These are phyloP conservation scores for Calonectria naviculata DNA, from an alignment of 2,329 filamentous ascomycete species.

Conservation along the genomic window DNA sequence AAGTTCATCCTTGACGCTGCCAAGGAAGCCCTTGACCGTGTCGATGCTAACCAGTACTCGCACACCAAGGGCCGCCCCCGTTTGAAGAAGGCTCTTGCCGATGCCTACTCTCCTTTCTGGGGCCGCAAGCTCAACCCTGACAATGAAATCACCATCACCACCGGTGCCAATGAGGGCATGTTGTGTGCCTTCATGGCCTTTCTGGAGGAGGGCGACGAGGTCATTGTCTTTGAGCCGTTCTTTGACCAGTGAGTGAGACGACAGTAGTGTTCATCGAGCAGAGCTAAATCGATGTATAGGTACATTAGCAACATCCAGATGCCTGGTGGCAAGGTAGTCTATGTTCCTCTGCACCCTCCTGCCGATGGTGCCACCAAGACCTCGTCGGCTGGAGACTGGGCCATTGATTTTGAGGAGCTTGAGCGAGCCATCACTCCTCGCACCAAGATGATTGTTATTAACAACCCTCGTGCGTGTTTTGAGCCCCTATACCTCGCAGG, in stretches of 20 bases:
- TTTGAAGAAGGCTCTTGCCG: slow-evolving; percentile 90
- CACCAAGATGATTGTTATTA: slow-evolving; percentile 97
- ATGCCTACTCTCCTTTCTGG: slow-evolving; percentile 92
- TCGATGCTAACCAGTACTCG: slow-evolving; percentile 99
- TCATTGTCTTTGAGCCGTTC: slow-evolving; percentile 98
- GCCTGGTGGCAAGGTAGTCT: slow-evolving; percentile 94
- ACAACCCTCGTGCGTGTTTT: slow-evolving; percentile 68
- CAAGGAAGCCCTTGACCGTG: slow-evolving; percentile 86
- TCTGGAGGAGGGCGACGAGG: slow-evolving; percentile 92
- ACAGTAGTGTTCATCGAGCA: background rate
- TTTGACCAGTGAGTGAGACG: slow-evolving; percentile 80
- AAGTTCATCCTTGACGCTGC: slow-evolving; percentile 91
- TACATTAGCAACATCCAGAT: slow-evolving; percentile 98
- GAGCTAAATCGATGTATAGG: slow-evolving; percentile 30
- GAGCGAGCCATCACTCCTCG: slow-evolving; percentile 83
- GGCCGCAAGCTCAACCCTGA: slow-evolving; percentile 85
- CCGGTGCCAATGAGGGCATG: slow-evolving; percentile 93
- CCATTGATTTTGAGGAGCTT: slow-evolving; percentile 84
- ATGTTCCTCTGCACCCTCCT: slow-evolving; percentile 94
- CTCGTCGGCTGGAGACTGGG: slow-evolving; percentile 89
- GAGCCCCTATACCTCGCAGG: background rate
- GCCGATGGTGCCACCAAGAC: slow-evolving; percentile 81
- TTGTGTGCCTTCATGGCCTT: slow-evolving; percentile 98
- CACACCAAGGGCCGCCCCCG: slow-evolving; percentile 93
- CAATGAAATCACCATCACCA: slow-evolving; percentile 94